Conservation (phyloP, 2,329 filamentous ascomycete genomes). For the Colletotrichum lupini region DNA sequence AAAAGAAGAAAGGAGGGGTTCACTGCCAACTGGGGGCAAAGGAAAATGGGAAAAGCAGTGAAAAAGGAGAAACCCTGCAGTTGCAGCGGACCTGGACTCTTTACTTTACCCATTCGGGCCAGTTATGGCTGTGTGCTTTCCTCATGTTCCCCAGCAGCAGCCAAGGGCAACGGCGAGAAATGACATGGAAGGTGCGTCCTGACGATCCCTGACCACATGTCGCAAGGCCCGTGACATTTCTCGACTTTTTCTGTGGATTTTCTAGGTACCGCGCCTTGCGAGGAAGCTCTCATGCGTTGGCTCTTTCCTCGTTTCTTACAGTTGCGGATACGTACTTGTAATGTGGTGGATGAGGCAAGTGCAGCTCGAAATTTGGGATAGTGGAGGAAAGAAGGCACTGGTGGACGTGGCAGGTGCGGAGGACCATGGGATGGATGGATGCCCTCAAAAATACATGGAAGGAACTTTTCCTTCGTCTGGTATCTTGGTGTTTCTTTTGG, state of each 20-base stretch:
- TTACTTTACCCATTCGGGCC: not conserved
- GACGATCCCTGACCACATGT: not conserved
- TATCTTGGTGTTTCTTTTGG: too few relatives aligned
- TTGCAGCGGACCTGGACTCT: not conserved
- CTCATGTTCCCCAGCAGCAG: not conserved
- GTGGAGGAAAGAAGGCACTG: not conserved
- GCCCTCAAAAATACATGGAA: too few relatives aligned
- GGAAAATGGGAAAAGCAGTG: not conserved
- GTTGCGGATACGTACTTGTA: not conserved
- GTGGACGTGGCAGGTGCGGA: not conserved
- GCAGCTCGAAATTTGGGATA: not conserved
- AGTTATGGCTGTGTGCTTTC: not conserved
- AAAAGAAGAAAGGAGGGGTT: not conserved
- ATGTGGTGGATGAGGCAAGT: not conserved
- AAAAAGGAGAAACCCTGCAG: constrained; percentile 26
- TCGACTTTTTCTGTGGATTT: not conserved
- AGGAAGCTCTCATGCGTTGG: not conserved
- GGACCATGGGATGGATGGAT: too few relatives aligned
- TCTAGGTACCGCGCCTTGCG: not conserved
- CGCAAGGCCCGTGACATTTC: not conserved
- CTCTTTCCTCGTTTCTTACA: not conserved
- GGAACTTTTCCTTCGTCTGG: not conserved
- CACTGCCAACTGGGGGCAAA: not conserved
- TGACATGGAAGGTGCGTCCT: not conserved
- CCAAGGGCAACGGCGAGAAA: not conserved